These are phyloP conservation scores for Clarkia xantiana DNA, from an alignment of 345 rosid species.

Conservation along the genomic window DNA sequence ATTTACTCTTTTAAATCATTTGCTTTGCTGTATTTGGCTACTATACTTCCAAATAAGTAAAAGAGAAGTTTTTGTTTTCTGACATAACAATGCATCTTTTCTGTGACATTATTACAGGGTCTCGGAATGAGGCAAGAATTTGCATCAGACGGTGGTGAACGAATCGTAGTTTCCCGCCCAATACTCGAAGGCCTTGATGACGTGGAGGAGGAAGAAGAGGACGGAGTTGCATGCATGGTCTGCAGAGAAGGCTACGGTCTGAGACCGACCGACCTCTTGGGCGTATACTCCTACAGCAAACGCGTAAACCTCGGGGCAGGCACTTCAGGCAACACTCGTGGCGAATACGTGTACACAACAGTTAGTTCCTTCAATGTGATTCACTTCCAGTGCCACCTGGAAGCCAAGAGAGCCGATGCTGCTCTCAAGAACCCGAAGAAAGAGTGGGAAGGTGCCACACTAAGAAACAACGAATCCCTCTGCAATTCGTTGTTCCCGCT, in stretches of 20 bases:
- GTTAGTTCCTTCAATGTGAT: conserved; percentile 87
- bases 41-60: no score
- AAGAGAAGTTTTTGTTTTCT: no score
- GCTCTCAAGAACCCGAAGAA: conserved; percentile 90
- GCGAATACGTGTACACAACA: conserved; percentile 94
- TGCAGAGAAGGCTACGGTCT: conserved; percentile 95
- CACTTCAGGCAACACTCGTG: conserved; percentile 84
- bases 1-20: no score
- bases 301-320: conserved; percentile 88
- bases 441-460: conserved; percentile 99
- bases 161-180: conserved; percentile 73
- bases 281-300: conserved; percentile 81
- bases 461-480: conserved; percentile 87
- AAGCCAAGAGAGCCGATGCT: conserved; percentile 97
- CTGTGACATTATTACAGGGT: conserved; percentile 28
- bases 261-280: conserved; percentile 83
- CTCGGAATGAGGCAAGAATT: conserved; percentile 85
- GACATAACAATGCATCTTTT: not conserved
- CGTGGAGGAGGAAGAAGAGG: conserved; percentile 89
- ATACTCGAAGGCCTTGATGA: conserved; percentile 89
- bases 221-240: conserved; percentile 97
- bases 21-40: no score
- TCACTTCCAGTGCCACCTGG: conserved; percentile 98
- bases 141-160: conserved; percentile 82
- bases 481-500: conserved; percentile 94